Base-by-base conservation (phyloP, 148 eudicot species). In the Diospyros lotus region DNA sequence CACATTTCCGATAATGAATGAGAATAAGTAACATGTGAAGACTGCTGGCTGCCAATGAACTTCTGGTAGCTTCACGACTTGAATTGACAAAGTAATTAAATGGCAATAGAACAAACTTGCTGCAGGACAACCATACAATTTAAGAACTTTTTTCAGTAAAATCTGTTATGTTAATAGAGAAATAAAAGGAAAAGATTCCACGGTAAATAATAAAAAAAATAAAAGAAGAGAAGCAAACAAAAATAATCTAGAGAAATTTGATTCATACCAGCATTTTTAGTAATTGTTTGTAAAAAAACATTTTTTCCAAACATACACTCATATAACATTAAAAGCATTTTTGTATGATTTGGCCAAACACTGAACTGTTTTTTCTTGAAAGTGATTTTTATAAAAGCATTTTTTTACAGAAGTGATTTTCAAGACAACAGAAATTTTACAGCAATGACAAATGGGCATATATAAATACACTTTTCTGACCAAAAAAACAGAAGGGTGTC, bases 1-100 rank as follows among this genome's bases (percentile, higher is more conserved):
- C 74, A 76, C 90, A 84, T 83, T 85, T 90, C 5, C 86, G 90
- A 74, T 86, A 90, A 84, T 94, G 89, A 43, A 87, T 79, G 77
- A 94, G 97, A 84, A 88, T 80, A 73, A 94, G 97, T 66, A 94
- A 86, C 61, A 87, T 66, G 77, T 92, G 89, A 75, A 94, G 89
- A 80, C 97, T 92, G 84, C 75, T 87, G 58, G 82, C 86, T 11
- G 93, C 96, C 86, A 92, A 77, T 62, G 89, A 79, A 80, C 79
- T 85, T 80, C 80, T 87, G 62, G 89, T 84, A 56, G 87, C 86
- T 82, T 85, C 94, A 69, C 75, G 79, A 80, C 76, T 83, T 50
- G 97, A 86, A 65, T 87, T 84, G 70, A 81, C 86, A 73, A 92
- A 84, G 81, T 81, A 86, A 80, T 79, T 89, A 72, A 92, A 89